These are phyloP conservation scores for Aspergillus incahuasiensis DNA, from an alignment of 495 filamentous ascomycete genomes.

Conservation along the genomic window DNA sequence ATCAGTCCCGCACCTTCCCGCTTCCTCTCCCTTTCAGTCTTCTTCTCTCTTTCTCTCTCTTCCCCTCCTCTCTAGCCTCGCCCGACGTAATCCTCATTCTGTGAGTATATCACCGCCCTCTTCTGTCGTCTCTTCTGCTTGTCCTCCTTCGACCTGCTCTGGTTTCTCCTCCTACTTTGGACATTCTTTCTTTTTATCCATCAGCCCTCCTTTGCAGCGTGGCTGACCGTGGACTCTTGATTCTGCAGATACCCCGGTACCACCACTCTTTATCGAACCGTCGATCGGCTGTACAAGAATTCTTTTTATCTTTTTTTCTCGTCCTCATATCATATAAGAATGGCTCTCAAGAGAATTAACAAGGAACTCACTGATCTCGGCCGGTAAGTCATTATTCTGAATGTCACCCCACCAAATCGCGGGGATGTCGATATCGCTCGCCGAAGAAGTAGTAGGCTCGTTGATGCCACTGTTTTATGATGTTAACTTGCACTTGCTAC, in stretches of 20 bases:
- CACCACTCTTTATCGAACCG: slow-evolving; percentile 16
- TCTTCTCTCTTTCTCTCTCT: slow-evolving; percentile 12
- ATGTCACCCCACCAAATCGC: slow-evolving; percentile 21
- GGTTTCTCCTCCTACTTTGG: no score
- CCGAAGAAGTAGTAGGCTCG: neutral
- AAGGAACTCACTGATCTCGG: slow-evolving; percentile 99
- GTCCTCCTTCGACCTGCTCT: no score
- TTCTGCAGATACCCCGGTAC: slow-evolving; percentile 17
- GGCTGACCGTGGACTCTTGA: slow-evolving; percentile 11
- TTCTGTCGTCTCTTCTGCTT: neutral
- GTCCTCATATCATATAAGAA: slow-evolving; percentile 40
- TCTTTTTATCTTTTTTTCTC: slow-evolving; percentile 9
- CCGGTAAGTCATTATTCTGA: slow-evolving; percentile 60
- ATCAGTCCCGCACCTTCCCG: neutral
- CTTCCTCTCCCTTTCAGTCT: slow-evolving; percentile 5
- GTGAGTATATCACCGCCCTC: slow-evolving; percentile 21
- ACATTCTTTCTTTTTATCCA: slow-evolving; percentile 1
- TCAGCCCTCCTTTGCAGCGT: neutral
- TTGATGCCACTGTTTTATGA: neutral
- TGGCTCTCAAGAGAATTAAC: slow-evolving; percentile 99
- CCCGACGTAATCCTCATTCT: slow-evolving; percentile 18
- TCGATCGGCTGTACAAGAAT: slow-evolving; percentile 11
- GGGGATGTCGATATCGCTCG: neutral
- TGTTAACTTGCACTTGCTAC: neutral
- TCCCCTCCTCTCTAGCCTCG: slow-evolving; percentile 17